Percentiles rank a stretch among this genome's conserved stretches.
Conservation (phyloP, 2,329 filamentous ascomycete species). For the Aotearoamyces nothofagi region DNA sequence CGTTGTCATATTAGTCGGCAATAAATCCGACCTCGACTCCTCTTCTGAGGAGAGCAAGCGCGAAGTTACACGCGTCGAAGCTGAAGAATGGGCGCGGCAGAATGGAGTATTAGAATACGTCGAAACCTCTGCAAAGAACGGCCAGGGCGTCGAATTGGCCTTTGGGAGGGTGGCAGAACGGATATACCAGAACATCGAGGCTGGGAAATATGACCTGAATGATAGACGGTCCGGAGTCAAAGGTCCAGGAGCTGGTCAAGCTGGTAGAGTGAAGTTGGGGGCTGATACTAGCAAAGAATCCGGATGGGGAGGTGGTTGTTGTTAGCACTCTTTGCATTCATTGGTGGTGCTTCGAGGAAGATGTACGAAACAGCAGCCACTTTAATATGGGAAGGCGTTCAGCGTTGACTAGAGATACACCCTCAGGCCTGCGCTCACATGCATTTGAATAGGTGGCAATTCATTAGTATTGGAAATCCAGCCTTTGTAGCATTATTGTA, state of each 20-base stretch:
- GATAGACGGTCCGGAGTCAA: slow-evolving; percentile 89
- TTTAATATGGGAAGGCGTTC: no score
- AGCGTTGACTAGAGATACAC: no score
- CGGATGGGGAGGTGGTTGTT: slow-evolving; percentile 1
- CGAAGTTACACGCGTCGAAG: slow-evolving; percentile 70
- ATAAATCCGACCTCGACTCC: slow-evolving; percentile 74
- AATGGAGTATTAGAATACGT: slow-evolving; percentile 90
- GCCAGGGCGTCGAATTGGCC: slow-evolving; percentile 83
- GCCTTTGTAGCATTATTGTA: no score
- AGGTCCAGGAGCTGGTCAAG: slow-evolving; percentile 37
- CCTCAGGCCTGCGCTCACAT: no score
- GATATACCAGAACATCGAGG: slow-evolving; percentile 95
- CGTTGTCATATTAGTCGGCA: slow-evolving; percentile 86
- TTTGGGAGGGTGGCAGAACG: slow-evolving; percentile 88
- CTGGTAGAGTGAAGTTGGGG: slow-evolving; percentile 15
- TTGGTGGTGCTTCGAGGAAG: no score
- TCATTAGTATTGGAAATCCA: no score
- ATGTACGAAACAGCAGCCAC: no score
- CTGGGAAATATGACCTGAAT: slow-evolving; percentile 78
- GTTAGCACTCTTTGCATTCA: no score
- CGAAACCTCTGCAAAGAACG: slow-evolving; percentile 91
- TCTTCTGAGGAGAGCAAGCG: slow-evolving; percentile 42
- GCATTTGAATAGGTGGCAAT: no score
- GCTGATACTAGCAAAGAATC: neutral
- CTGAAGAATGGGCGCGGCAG: slow-evolving; percentile 71